Evolutionary conservation across 768 basidiomycete species (phyloP), one percentile per base, ranked within the genome.

Genomic region (Macrocybe gigantea): DNA sequence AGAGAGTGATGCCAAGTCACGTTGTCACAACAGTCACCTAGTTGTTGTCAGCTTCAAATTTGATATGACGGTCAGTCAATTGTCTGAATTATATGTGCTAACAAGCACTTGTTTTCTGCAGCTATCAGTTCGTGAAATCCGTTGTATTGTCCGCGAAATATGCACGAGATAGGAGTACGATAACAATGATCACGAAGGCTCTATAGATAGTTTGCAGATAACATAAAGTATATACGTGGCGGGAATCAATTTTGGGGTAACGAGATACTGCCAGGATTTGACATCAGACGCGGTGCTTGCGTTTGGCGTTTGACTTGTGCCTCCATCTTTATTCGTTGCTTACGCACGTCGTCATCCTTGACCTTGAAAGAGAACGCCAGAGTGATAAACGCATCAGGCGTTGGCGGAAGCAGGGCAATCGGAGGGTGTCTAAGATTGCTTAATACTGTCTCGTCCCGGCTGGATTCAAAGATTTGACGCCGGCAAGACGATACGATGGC

Each of bases 311-410:
- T 87, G 32, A 81, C 71, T 51, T 83, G 81, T n/a, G 78, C 79
- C 54, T 86, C 83, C 70, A 89, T 78, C 59, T 89, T 89, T 32
- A 74, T 58, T 3, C 88, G 78, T 54, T 85, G 84, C 57, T 88
- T 90, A 29, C 80, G 76, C 11, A 91, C 52, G 49, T 90, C 87
- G 49, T 89, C 88, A 54, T 90, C 88, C 58, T 85, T 90, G 50
- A 90, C 63, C 60, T 85, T 88, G 52, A 85, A 67, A 2, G 77
- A 71, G n/a, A 77, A 66, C 0, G 78, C 77, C 6, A 83, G 72
- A n/a, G 77, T 64, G 32, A 90, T 62, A 51, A 90, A 73, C 1
- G 74, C 72, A 39, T 86, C 87, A 0, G 83, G 73, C 3, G 72
- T 70, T 0, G 78, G 66, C 0, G 85, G 85, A 0, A 90, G 71